Conservation (phyloP, 129 eudicot genomes). For the Flaveria sonorensis region DNA sequence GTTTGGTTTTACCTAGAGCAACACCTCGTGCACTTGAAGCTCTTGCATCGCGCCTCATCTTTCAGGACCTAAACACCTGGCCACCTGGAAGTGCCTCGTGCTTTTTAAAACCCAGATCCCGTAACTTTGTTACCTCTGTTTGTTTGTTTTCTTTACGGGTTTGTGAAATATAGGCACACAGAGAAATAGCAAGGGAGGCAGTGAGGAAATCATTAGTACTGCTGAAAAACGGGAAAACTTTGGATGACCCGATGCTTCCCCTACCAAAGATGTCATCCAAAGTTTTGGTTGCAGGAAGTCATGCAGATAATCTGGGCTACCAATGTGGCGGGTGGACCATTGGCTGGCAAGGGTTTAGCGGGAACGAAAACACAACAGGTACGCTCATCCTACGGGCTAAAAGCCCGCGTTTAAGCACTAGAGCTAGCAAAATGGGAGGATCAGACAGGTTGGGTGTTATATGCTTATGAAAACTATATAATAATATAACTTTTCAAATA, state of each 20-base stretch:
- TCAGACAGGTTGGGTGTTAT: not conserved
- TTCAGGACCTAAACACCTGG: no score
- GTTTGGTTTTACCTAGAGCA: no score
- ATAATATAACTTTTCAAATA: not conserved
- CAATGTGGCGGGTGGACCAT: slow-evolving; percentile 85
- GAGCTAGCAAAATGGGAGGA: not conserved
- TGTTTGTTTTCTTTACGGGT: not conserved
- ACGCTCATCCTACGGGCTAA: not conserved
- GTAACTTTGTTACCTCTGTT: not conserved
- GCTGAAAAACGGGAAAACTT: slow-evolving; percentile 55
- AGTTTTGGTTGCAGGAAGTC: slow-evolving; percentile 64
- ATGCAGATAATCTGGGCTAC: slow-evolving; percentile 76
- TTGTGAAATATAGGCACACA: slow-evolving; percentile 48
- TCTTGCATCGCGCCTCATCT: no score
- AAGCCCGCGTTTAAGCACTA: not conserved
- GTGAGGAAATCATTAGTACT: slow-evolving; percentile 66
- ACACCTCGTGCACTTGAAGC: no score
- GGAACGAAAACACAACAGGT: slow-evolving; percentile 58
- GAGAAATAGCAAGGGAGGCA: slow-evolving; percentile 66
- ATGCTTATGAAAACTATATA: not conserved
- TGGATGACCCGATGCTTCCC: slow-evolving; percentile 47
- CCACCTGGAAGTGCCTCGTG: no score
- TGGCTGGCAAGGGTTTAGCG: slow-evolving; percentile 75
- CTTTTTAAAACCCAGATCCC: not conserved
- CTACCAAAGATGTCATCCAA: slow-evolving; percentile 54